Evolutionary conservation across 2,329 filamentous ascomycete genomes (phyloP), one percentile per base, ranked within the genome.

Genomic region (Alternaria infectoria): DNA sequence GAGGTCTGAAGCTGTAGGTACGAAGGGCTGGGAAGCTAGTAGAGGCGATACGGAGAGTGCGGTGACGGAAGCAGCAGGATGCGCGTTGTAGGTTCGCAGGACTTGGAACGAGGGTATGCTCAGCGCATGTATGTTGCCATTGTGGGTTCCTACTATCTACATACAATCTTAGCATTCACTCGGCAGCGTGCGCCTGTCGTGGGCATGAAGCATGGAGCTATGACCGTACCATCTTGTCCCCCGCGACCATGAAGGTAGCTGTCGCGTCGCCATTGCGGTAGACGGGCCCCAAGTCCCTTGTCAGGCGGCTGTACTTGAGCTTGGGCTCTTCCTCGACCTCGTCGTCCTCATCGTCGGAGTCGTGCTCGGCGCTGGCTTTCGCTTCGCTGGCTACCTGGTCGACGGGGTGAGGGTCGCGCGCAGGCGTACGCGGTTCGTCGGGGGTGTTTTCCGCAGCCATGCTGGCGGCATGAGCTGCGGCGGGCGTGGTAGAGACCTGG

Each of bases 211-310:
- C 55, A 59, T 45, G 62, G 54, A 64, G 59, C 64, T 68, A 64
- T 65, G 62, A 56, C 60, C 84, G 73, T 85, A 95, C 93, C 95
- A 98, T 97, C 84, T 98, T 98, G 84, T 99, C 95, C 56, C 95
- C 95, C 44, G 92, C 92, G 54, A 97, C 93, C 54, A 96, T 83
- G 78, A 97, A 97, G 9, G 92, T 85, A 80, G 94, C 97, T 25
- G 95, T 97, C 71, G 93, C 93, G 86, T 99, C 96, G 71, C 93
- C 94, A 82, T 97, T 97, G 62, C 93, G 90, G 82, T 99, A 99
- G 32, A 97, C 88, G 46, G 91, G 84, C 25, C 87, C 89, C 65
- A 99, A 83, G 73, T 91, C 90, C 64, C 90, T 90, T 8, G 96
- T 98, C 70, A 98, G 82, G 52, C 93, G 91, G 54, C 91, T 91